A percentile compares a stretch with the other conserved stretches of the same genome.
These are phyloP conservation scores for Pseudoturritis turrita DNA, from an alignment of 345 rosid species.

Conservation along the genomic window DNA sequence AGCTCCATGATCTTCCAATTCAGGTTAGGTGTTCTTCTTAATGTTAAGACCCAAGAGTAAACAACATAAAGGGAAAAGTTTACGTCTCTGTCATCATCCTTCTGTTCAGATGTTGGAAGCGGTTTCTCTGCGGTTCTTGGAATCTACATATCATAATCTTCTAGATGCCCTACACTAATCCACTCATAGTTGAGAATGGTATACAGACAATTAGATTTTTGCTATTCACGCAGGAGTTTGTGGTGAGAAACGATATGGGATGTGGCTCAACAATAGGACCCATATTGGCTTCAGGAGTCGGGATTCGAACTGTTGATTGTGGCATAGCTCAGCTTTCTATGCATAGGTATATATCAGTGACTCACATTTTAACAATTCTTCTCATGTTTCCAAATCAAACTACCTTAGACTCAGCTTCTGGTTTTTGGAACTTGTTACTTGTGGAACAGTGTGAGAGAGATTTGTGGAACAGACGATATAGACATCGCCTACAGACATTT, in stretches of 20 bases:
- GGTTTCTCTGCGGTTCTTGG: background rate
- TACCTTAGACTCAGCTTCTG: background rate
- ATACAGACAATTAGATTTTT: background rate
- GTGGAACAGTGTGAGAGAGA: constrained; percentile 70
- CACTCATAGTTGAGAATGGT: background rate
- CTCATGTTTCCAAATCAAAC: background rate
- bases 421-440: background rate
- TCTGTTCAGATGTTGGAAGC: background rate
- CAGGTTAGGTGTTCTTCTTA: constrained; percentile 49
- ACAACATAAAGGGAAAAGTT: background rate
- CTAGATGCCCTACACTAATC: background rate
- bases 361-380: background rate
- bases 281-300: constrained; percentile 89
- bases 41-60: background rate
- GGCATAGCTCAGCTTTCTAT: constrained; percentile 96
- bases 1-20: constrained; percentile 69
- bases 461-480: constrained; percentile 79
- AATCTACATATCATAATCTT: background rate
- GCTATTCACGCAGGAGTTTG: constrained; percentile 64
- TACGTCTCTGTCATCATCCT: background rate
- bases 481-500: constrained; percentile 87
- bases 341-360: constrained; percentile 66
- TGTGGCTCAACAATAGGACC: constrained; percentile 99
- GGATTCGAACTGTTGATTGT: constrained; percentile 87
- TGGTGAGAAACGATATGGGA: constrained; percentile 96